Evolutionary conservation across 2,329 filamentous ascomycete species (phyloP), one percentile per base, ranked within the genome.

Genomic region (Fusarium sp.): DNA sequence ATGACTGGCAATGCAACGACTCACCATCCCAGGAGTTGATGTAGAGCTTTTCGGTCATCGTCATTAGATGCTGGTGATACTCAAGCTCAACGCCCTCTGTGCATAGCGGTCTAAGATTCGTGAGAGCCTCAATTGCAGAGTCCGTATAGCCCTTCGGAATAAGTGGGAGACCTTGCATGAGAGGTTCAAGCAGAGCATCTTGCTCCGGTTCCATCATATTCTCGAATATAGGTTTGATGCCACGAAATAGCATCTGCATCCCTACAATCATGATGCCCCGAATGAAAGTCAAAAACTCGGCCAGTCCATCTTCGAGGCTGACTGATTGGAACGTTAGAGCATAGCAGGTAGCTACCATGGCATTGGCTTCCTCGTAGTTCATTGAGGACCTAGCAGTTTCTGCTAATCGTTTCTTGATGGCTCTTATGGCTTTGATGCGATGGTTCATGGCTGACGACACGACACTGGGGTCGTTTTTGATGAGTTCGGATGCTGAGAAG

Each of bases 401-500:
- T 12, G 79, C 75, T 4, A 90, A 77, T 1, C 84, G 82, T 67
- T 83, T 83, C 75, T 89, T 89, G 70, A 90, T 86, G 8, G 86
- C 84, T 62, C 84, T 84, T 71, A 92, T 87, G 8, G 90, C 89
- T 61, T 90, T 86, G 53, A 91, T 80, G 20, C 90, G 87, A 75
- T 92, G 90, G 36, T 81, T 81, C 79, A 92, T 86, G 41, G 89
- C 89, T 31, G 85, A 83, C 15, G 84, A 80, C 15, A 84, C 77
- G 18, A 91, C 83, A 62, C 82, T 83, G 3, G 82, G 75, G 60
- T 86, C 86, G 1, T 80, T 77, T 6, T 79, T 78, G 70, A 85
- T 83, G 6, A 92, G 83, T 67, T 92, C 88, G 1, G 89, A 91
- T 33, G 90, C 91, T 2, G 90, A 84, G 62, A 91, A 84, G 13